Base-by-base conservation (phyloP, 257 asterid species). In the Leptodermis oblonga region DNA sequence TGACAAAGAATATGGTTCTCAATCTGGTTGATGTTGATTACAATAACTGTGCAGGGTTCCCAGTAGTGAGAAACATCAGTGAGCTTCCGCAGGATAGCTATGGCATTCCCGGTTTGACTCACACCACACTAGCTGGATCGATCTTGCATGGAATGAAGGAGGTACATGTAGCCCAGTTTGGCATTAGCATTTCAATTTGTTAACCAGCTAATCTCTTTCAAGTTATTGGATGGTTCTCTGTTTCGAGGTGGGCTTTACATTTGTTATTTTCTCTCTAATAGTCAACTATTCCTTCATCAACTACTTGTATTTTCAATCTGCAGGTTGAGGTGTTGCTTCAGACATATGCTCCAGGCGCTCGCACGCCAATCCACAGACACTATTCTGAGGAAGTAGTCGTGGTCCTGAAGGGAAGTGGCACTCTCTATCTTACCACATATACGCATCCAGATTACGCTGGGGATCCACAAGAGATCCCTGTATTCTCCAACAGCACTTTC, bases 261-360 rank as follows among this genome's bases (percentile, higher is more conserved):
- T 41, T 6, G 10, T 41, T 1, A 10, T 41, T 41, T 41, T 41
- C 1, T 41, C 45, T 41, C 13, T 1, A 1, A 1, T 9, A 41
- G 45, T 41, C 13, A 10, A 34, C 45, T 13, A 41, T 41, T 46
- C 53, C 22, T 46, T 46, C 53, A 17, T 46, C 53, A 46, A 46
- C 14, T 46, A 46, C 20, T 13, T 18, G 3, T 1, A 46, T 14
- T 46, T 46, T 41, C 7, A 49, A 15, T 12, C 23, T 17, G 77
- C 73, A 92, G 98, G 82, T 92, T 59, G 98, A 92, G 84, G 89
- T 88, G 69, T 88, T 96, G 98, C 87, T 92, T 36, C 97, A 88
- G 77, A 92, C 95, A 52, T 81, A 90, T 78, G 84, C 98, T 31
- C 95, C 98, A 0, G 97, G 97, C 62, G 68, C 82, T 52, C 72